Percentiles rank a stretch among this genome's conserved stretches.
Conservation (phyloP, 305 asterid species). For the Withania somnifera region DNA sequence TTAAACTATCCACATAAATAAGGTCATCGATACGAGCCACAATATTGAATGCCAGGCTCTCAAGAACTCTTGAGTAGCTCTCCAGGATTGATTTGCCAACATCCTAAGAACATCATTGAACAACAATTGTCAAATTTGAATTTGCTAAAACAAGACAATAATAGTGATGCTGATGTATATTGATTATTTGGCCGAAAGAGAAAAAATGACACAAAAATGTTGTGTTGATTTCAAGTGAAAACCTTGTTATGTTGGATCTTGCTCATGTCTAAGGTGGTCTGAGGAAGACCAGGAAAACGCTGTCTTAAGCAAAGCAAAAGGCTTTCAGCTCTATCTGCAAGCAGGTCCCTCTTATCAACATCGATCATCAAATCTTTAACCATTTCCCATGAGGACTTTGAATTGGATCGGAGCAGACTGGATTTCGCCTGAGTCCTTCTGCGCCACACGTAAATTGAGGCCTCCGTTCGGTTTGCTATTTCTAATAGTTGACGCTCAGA, state of each 20-base stretch:
- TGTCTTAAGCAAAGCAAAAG: conserved; percentile 54
- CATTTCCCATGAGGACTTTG: conserved; percentile 75
- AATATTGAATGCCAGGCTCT: conserved; percentile 78
- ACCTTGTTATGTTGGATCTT: conserved; percentile 83
- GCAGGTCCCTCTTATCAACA: conserved; percentile 43
- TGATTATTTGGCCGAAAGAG: not conserved
- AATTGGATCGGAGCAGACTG: conserved; percentile 10
- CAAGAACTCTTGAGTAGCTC: conserved; percentile 78
- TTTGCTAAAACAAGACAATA: not conserved
- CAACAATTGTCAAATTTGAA: not conserved
- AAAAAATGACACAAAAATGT: not conserved
- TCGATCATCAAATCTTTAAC: conserved; percentile 62
- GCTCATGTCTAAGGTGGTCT: conserved; percentile 66
- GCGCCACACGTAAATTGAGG: conserved; percentile 48
- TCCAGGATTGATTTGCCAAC: conserved; percentile 74
- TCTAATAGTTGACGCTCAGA: conserved; percentile 69
- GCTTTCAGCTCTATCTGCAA: conserved; percentile 67
- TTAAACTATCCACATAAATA: conserved; percentile 61
- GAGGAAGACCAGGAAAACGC: conserved; percentile 74
- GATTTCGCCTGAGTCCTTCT: conserved; percentile 33
- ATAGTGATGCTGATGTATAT: not conserved
- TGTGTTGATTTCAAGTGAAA: not conserved
- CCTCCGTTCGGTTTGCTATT: conserved; percentile 63
- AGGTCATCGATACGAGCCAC: conserved; percentile 71
- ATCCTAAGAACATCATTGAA: conserved; percentile 32